Evolutionary conservation across 139 green algal species (phyloP).

Genomic region (Chlorella vulgaris): DNA sequence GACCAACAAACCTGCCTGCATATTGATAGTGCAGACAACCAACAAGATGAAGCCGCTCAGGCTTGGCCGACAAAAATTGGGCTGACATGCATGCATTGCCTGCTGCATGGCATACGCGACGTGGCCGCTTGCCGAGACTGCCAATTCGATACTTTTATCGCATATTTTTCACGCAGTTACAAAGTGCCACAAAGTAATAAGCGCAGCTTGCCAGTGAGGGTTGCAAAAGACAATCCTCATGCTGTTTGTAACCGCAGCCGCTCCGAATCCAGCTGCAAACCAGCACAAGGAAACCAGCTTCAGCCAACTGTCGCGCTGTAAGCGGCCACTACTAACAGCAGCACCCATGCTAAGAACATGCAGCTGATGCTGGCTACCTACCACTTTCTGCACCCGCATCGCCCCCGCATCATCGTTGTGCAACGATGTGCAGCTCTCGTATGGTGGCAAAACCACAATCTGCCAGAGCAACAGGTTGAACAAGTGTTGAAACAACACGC

Average conservation of each 20-base stretch:
- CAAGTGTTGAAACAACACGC: too few relatives aligned
- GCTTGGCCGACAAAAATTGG: too few relatives aligned
- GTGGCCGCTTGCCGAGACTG: too few relatives aligned
- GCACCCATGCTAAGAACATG: not conserved
- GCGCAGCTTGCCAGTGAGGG: too few relatives aligned
- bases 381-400: conserved; percentile 71
- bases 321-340: too few relatives aligned
- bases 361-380: conserved; percentile 22
- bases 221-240: too few relatives aligned
- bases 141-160: too few relatives aligned
- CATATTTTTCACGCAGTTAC: too few relatives aligned
- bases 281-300: not conserved
- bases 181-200: too few relatives aligned
- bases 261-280: conserved; percentile 29
- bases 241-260: conserved; percentile 22
- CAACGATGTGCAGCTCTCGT: conserved; percentile 26
- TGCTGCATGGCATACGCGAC: too few relatives aligned
- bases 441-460: conserved; percentile 23
- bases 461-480: not conserved
- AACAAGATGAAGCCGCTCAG: not conserved
- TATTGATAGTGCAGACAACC: not conserved
- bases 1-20: not conserved
- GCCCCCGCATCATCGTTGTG: conserved; percentile 40
- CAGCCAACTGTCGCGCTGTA: too few relatives aligned
- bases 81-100: too few relatives aligned